Conservation (phyloP, 345 rosid genomes). For the Lepidium didymum region DNA sequence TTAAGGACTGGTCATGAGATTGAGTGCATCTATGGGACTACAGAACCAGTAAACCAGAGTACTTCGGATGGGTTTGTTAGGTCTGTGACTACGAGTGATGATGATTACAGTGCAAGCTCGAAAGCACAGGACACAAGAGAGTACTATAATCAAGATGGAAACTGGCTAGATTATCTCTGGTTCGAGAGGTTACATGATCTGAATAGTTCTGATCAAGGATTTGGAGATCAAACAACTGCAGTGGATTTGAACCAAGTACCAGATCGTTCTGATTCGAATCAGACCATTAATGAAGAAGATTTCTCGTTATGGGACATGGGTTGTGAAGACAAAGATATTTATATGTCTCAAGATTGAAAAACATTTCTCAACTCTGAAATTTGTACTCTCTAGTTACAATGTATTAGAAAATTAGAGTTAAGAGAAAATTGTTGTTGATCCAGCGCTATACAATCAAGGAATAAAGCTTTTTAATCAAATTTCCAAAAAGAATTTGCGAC, state of each 20-base stretch:
- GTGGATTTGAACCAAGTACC: slow-evolving; percentile 18
- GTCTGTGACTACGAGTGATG: slow-evolving; percentile 21
- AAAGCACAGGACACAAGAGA: not conserved
- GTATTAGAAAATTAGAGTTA: slow-evolving; percentile 3
- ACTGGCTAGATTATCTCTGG: slow-evolving; percentile 15
- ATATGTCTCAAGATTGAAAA: slow-evolving; percentile 16
- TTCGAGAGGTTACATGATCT: slow-evolving; percentile 13
- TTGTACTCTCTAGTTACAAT: slow-evolving; percentile 5
- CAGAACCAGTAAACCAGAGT: slow-evolving; percentile 2
- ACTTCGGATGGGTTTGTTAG: slow-evolving; percentile 12
- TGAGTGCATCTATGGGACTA: slow-evolving; percentile 13
- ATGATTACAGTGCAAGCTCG: slow-evolving; percentile 19
- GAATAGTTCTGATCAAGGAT: slow-evolving; percentile 20
- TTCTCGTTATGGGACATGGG: slow-evolving; percentile 35
- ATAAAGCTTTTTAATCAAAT: not conserved
- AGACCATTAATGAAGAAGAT: slow-evolving; percentile 7
- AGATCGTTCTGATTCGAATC: slow-evolving; percentile 14
- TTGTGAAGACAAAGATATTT: slow-evolving; percentile 25
- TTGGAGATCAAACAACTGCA: slow-evolving; percentile 9
- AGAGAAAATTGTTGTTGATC: not conserved
- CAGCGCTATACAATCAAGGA: slow-evolving; percentile 27
- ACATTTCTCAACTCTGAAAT: not conserved
- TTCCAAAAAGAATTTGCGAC: not conserved
- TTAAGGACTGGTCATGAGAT: slow-evolving; percentile 39
- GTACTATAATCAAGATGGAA: not conserved